phyloP scores from a whole-genome alignment of 768 basidiomycete genomes.

The Podaxis mareebaensis region DNA sequence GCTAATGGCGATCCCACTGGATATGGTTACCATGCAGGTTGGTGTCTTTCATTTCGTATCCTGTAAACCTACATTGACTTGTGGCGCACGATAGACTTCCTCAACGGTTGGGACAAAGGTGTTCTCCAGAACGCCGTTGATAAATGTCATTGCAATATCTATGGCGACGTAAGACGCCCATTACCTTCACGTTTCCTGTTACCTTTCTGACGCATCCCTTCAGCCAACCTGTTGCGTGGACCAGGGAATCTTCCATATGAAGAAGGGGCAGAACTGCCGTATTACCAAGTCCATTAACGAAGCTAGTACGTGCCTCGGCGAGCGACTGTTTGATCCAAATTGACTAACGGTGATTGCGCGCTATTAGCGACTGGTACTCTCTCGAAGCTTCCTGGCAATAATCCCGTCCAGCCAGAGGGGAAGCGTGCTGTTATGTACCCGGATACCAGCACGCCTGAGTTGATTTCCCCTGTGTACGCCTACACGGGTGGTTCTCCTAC shows the following conservation, averaged over 20 bases:
- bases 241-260: conserved; percentile 44
- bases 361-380: conserved; percentile 46
- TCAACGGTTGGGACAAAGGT: conserved; percentile 62
- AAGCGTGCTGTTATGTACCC: conserved; percentile 31
- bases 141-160: conserved; percentile 47
- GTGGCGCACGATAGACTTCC: conserved; percentile 38
- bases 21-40: conserved; percentile 60
- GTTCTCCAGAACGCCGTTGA: conserved; percentile 58
- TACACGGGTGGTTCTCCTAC: conserved; percentile 45
- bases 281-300: conserved; percentile 51
- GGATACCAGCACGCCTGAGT: conserved; percentile 36
- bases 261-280: conserved; percentile 39
- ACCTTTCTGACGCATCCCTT: conserved; percentile 9
- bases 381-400: conserved; percentile 51
- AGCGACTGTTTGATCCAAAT: neutral
- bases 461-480: conserved; percentile 45
- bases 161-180: conserved; percentile 38
- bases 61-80: neutral
- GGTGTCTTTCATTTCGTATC: conserved; percentile 18
- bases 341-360: neutral
- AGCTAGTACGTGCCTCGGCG: conserved; percentile 32
- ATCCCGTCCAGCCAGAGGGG: conserved; percentile 45
- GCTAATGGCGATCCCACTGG: conserved; percentile 64
- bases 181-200: neutral
- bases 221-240: conserved; percentile 46